A percentile compares a stretch with the other conserved stretches of the same genome.
phyloP scores from a whole-genome alignment of 768 basidiomycete species.

The Fistulinella prunicolor region DNA sequence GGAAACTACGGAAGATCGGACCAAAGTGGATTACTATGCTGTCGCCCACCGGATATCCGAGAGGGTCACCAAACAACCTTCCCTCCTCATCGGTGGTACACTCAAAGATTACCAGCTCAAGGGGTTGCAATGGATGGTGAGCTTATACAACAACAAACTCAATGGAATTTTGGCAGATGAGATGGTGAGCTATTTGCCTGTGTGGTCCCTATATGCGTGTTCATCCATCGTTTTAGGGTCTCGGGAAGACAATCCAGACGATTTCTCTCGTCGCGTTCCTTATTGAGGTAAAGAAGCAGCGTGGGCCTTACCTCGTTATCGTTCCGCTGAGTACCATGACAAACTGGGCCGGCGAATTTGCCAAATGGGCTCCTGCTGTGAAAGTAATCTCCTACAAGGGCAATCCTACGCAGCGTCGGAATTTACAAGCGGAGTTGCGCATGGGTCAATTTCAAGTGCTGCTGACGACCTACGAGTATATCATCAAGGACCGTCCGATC shows the following conservation, averaged over 20 bases:
- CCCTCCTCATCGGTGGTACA: conserved; percentile 78
- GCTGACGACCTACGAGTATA: conserved; percentile 94
- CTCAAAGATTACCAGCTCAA: conserved; percentile 95
- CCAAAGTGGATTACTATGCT: conserved; percentile 93
- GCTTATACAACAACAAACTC: conserved; percentile 92
- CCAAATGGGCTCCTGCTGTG: conserved; percentile 92
- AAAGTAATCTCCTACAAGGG: conserved; percentile 87
- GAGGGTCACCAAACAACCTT: conserved; percentile 71
- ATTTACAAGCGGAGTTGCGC: conserved; percentile 73
- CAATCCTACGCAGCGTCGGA: conserved; percentile 78
- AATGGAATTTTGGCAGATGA: conserved; percentile 95
- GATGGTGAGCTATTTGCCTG: conserved; percentile 54
- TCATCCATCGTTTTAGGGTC: conserved; percentile 54
- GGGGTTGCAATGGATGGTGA: conserved; percentile 98
- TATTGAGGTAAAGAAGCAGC: conserved; percentile 85
- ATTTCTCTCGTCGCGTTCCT: conserved; percentile 95
- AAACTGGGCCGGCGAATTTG: conserved; percentile 95
- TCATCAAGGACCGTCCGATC: conserved; percentile 93
- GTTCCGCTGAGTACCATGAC: conserved; percentile 96
- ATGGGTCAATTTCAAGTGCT: conserved; percentile 86
- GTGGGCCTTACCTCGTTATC: conserved; percentile 94
- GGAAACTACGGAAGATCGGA: conserved; percentile 58
- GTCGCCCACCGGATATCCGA: conserved; percentile 93
- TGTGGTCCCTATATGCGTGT: conserved; percentile 2
- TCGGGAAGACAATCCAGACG: conserved; percentile 92